phyloP scores from a whole-genome alignment of 495 filamentous ascomycete species.

The Aeminium ludgeri region DNA sequence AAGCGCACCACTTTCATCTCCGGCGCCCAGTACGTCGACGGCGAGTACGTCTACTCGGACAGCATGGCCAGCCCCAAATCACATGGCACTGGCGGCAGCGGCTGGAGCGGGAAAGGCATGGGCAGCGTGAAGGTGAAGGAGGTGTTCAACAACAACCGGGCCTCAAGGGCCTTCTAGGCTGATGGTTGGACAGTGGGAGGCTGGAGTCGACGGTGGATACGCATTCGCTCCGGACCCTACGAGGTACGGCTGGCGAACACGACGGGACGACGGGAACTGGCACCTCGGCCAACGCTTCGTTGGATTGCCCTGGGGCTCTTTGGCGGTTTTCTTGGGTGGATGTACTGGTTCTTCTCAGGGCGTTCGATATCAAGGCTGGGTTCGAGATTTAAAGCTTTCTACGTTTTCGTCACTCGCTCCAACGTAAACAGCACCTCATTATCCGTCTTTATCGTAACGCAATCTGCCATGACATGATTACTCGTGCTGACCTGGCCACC shows the following conservation, averaged over 20 bases:
- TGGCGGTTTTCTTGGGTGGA: too few species aligned
- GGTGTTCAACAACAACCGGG: constrained; percentile 5
- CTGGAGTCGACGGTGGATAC: too few species aligned
- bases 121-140: constrained; percentile 4
- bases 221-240: too few species aligned
- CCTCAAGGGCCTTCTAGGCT: too few species aligned
- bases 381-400: too few species aligned
- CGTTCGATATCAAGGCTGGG: too few species aligned
- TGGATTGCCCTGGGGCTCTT: too few species aligned
- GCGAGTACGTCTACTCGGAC: constrained; percentile 61
- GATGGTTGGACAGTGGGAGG: too few species aligned
- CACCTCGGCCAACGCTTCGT: too few species aligned
- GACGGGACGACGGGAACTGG: too few species aligned
- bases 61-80: constrained; percentile 17
- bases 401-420: constrained; percentile 26
- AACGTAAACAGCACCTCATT: constrained; percentile 72
- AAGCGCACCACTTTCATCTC: constrained; percentile 73
- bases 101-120: background rate
- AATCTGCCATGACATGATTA: constrained; percentile 52
- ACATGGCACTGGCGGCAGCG: background rate
- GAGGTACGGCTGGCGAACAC: too few species aligned
- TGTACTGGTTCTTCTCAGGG: too few species aligned
- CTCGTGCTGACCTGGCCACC: constrained; percentile 81
- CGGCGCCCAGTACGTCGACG: constrained; percentile 77
- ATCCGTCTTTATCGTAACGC: constrained; percentile 43